phyloP scores from a whole-genome alignment of 2,329 filamentous ascomycete genomes.

The Rachicladosporium sp. region DNA sequence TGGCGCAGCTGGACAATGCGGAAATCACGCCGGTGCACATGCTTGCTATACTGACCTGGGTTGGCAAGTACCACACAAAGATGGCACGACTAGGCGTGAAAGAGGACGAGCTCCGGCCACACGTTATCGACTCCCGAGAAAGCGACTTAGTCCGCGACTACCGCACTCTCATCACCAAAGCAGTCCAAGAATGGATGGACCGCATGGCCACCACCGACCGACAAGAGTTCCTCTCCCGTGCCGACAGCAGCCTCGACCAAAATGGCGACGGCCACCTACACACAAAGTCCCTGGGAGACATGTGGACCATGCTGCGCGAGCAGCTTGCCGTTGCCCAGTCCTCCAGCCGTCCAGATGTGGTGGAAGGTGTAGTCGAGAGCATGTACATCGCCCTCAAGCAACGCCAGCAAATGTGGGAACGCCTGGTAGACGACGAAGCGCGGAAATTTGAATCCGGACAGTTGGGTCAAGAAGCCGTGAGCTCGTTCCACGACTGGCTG shows the following conservation, averaged over 20 bases:
- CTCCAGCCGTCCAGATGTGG: slow-evolving; percentile 76
- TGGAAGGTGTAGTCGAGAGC: slow-evolving; percentile 88
- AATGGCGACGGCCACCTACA: slow-evolving; percentile 86
- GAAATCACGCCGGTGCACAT: slow-evolving; percentile 77
- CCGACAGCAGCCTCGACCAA: slow-evolving; percentile 68
- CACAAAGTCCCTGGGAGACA: slow-evolving; percentile 80
- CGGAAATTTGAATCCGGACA: slow-evolving; percentile 52
- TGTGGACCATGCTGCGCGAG: slow-evolving; percentile 96
- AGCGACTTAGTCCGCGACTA: slow-evolving; percentile 87
- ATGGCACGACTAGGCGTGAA: slow-evolving; percentile 81
- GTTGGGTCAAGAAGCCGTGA: slow-evolving; percentile 51
- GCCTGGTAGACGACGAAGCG: slow-evolving; percentile 76
- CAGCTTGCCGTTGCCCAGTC: slow-evolving; percentile 76
- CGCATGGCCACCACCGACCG: slow-evolving; percentile 75
- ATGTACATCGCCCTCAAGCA: slow-evolving; percentile 81
- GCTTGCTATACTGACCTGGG: slow-evolving; percentile 87
- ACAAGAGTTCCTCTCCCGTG: slow-evolving; percentile 67
- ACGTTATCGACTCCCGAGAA: slow-evolving; percentile 83
- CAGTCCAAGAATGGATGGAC: slow-evolving; percentile 95
- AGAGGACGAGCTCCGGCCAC: slow-evolving; percentile 63
- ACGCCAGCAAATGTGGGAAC: slow-evolving; percentile 77
- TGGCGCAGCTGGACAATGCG: slow-evolving; percentile 70
- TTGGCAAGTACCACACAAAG: slow-evolving; percentile 89
- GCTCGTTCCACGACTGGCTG: slow-evolving; percentile 74
- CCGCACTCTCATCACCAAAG: slow-evolving; percentile 85